These are phyloP conservation scores for Chlorella vulgaris DNA, from an alignment of 139 green algal species.

Conservation along the genomic window DNA sequence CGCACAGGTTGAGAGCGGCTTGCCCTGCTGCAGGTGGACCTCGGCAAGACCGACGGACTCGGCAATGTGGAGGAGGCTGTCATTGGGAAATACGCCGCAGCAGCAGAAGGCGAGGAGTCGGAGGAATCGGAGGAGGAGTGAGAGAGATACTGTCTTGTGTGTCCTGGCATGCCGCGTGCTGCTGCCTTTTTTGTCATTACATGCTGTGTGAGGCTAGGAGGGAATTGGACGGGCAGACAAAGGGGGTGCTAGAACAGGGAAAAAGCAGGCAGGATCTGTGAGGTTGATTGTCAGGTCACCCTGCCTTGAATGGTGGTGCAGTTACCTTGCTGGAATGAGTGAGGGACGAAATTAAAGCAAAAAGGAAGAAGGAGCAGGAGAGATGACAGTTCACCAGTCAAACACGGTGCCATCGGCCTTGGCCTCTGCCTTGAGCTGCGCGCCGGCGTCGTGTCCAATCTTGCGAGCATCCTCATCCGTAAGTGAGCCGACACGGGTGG, in stretches of 20 bases:
- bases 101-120: constrained; percentile 20
- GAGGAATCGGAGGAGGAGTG: neutral
- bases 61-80: constrained; percentile 47
- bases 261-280: no score
- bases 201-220: no score
- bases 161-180: neutral
- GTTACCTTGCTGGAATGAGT: no score
- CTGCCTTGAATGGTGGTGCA: no score
- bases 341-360: neutral
- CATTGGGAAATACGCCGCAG: constrained; percentile 38
- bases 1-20: no score
- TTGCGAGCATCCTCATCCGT: constrained; percentile 44
- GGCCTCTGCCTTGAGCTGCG: constrained; percentile 82
- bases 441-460: constrained; percentile 75
- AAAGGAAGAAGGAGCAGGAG: neutral
- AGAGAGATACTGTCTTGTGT: neutral
- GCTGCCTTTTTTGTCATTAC: no score
- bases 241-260: no score
- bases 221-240: no score
- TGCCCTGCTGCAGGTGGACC: constrained; percentile 7
- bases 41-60: constrained; percentile 35
- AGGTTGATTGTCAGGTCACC: no score
- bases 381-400: constrained; percentile 59
- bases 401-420: constrained; percentile 75
- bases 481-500: constrained; percentile 42